Percentiles rank a stretch among this genome's conserved stretches.
Conservation (phyloP, 768 basidiomycete species). For the Ephemerocybe angulata region DNA sequence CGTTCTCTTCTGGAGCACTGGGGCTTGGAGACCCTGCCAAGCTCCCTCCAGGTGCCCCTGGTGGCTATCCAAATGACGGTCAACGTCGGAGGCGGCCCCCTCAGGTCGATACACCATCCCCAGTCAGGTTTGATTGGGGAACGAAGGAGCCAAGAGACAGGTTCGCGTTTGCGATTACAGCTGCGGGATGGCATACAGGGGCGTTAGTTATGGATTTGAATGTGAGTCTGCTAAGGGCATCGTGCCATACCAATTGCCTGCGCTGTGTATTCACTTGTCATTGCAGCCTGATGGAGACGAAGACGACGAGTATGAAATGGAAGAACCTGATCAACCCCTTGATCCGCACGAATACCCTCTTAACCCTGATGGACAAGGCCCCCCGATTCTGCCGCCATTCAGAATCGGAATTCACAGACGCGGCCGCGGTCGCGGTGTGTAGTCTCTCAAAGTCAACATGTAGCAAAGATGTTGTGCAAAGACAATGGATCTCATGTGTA, state of each 20-base stretch:
- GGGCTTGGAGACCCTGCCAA: slow-evolving; percentile 75
- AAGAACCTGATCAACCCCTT: slow-evolving; percentile 8
- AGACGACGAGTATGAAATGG: slow-evolving; percentile 32
- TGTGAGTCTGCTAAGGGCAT: slow-evolving; percentile 35
- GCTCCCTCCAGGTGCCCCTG: slow-evolving; percentile 52
- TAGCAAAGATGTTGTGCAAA: too few relatives aligned
- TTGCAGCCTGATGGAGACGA: slow-evolving; percentile 33
- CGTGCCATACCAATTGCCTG: slow-evolving; percentile 8
- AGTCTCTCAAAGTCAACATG: too few relatives aligned
- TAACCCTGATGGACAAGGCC: slow-evolving; percentile 14
- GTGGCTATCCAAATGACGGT: slow-evolving; percentile 46
- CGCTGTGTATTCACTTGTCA: slow-evolving; percentile 15
- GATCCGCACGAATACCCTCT: not conserved
- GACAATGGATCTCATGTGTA: too few relatives aligned
- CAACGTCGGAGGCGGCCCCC: slow-evolving; percentile 28
- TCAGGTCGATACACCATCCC: slow-evolving; percentile 54
- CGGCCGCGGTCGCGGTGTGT: slow-evolving; percentile 52
- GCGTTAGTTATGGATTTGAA: slow-evolving; percentile 84
- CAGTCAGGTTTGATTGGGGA: slow-evolving; percentile 69
- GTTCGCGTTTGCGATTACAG: slow-evolving; percentile 79
- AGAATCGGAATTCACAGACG: slow-evolving; percentile 37
- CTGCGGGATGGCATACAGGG: slow-evolving; percentile 90
- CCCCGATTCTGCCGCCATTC: slow-evolving; percentile 31
- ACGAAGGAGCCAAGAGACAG: slow-evolving; percentile 45
- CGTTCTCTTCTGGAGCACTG: slow-evolving; percentile 72